These are phyloP conservation scores for Fusarium protoensiforme DNA, from an alignment of 2,329 filamentous ascomycete genomes.

Conservation along the genomic window DNA sequence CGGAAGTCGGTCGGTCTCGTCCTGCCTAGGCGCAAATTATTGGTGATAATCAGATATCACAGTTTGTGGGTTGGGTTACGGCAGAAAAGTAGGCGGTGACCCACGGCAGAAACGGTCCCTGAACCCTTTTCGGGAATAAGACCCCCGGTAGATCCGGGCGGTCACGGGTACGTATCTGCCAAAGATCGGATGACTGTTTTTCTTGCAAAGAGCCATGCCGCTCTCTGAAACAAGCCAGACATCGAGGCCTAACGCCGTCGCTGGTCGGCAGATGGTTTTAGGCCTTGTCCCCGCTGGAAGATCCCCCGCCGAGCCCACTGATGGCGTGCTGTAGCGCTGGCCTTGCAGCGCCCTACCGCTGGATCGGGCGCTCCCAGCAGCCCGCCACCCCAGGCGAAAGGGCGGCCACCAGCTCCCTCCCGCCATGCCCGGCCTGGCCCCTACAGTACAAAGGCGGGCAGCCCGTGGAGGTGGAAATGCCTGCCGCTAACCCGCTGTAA, in stretches of 20 bases:
- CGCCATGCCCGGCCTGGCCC: not conserved
- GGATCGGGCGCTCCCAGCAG: not conserved
- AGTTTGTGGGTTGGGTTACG: conserved; percentile 36
- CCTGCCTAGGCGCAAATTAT: conserved; percentile 14
- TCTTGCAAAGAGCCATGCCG: not conserved
- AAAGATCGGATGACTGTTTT: not conserved
- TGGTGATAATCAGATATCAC: conserved; percentile 17
- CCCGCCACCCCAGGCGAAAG: not conserved
- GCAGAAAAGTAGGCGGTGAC: conserved; percentile 45
- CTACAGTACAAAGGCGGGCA: not conserved
- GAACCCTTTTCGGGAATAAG: conserved; percentile 13
- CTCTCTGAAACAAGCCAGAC: not conserved
- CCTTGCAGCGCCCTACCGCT: conserved; percentile 2
- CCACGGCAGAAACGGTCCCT: conserved; percentile 41
- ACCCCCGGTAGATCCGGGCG: conserved; percentile 3
- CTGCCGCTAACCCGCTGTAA: conserved; percentile 8
- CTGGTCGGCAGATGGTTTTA: conserved; percentile 20
- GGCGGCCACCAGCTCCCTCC: not conserved
- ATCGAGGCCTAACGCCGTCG: conserved; percentile 22
- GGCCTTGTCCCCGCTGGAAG: conserved; percentile 1
- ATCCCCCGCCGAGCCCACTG: conserved; percentile 9
- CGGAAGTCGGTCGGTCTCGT: not conserved
- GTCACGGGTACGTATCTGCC: conserved; percentile 9
- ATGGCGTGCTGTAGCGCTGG: conserved; percentile 3
- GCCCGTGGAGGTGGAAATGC: not conserved